Evolutionary conservation across 2,329 filamentous ascomycete genomes (phyloP), one percentile per base, ranked within the genome.

Genomic region (Sporothrix brasiliensis): DNA sequence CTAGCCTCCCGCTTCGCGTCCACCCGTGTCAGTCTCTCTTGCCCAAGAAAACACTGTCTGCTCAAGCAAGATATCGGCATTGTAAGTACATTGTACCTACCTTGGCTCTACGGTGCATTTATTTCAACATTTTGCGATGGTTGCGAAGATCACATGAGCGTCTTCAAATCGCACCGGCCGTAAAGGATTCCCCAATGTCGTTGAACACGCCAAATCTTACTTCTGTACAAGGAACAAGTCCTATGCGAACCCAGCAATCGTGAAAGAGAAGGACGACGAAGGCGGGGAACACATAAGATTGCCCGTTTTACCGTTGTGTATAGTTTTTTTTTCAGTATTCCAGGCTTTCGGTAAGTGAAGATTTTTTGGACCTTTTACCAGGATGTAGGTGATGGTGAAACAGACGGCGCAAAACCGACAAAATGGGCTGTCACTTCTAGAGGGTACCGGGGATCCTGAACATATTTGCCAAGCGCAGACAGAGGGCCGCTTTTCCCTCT

Each of bases 311-410:
- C 41, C 10, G 3, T 5, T 30, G 27, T n/a, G 19, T 13, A 21
- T 39, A 53, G n/a, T 4, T 16, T 16, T 14, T 14, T 14, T 14
- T 10, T 16, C 41, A 44, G 41, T 44, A 4, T 14, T 4, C 41
- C 11, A 44, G 41, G 13, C 7, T 27, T 30, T 27, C n/a, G 16
- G 39, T 39, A 58, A 2, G 27, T 30, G 54, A 60, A 21, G 30
- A 21, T 13, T 41, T 60, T 60, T 19, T 50, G 11, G 21, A 39
- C 21, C 27, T 50, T 65, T 65, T 49, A 49, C 44, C 61, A 50
- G 63, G 63, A 67, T 67, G 49, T 19, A 53, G 63, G 63, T 53
- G 63, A 52, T 67, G 63, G 61, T 67, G 63, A 67, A 67, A 67
- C 63, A 53, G 63, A 53, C 63, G 63, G 63, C 63, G 63, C 63